Evolutionary conservation across 1,284 basidiomycete species (phyloP).

Genomic region (Phlebopus sp.): DNA sequence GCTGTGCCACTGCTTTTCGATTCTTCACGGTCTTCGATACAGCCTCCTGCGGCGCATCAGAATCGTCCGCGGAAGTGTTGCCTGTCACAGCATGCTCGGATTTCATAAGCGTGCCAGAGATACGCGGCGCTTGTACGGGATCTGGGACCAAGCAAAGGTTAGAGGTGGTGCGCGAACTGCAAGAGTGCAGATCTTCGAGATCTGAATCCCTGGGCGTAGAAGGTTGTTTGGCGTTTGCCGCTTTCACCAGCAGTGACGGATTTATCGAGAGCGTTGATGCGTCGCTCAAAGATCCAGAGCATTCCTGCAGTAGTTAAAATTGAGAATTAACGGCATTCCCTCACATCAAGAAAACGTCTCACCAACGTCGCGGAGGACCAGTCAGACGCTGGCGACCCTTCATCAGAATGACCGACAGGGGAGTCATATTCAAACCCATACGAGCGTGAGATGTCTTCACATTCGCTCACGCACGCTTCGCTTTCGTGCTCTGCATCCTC

Average conservation of each 20-base stretch:
- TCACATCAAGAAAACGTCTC: not conserved
- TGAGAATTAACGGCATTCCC: not conserved
- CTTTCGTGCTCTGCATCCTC: not conserved
- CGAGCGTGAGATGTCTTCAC: not conserved
- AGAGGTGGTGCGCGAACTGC: not conserved
- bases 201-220: not conserved
- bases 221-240: not conserved
- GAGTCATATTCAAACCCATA: not conserved
- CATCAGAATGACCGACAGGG: not conserved
- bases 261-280: not conserved
- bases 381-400: not conserved
- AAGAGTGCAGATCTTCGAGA: not conserved
- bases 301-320: not conserved
- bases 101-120: not conserved
- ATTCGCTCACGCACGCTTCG: not conserved
- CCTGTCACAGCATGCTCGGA: not conserved
- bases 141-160: not conserved
- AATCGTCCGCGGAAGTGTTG: constrained; percentile 11
- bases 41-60: not conserved
- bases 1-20: not conserved
- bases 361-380: not conserved
- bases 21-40: not conserved
- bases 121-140: not conserved
- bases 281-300: not conserved
- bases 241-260: not conserved